phyloP scores from a whole-genome alignment of 2,329 filamentous ascomycete genomes.

The Xylariaceae sp. region DNA sequence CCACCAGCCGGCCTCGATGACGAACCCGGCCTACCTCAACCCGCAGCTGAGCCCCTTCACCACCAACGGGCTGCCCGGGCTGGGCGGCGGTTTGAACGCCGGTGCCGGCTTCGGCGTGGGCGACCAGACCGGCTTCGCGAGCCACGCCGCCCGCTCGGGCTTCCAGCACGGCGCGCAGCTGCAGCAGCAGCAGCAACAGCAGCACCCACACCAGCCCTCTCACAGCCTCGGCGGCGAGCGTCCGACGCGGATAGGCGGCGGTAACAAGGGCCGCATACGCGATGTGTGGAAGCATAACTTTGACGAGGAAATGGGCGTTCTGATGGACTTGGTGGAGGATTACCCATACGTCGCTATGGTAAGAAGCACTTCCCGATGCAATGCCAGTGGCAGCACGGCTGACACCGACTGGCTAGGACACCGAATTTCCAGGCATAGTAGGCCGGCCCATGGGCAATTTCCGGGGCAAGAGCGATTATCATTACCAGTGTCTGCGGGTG shows the following conservation, averaged over 20 bases:
- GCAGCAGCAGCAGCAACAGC: slow-evolving; percentile 38
- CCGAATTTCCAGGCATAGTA: slow-evolving; percentile 96
- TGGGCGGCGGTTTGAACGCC: slow-evolving; percentile 47
- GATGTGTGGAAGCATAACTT: slow-evolving; percentile 95
- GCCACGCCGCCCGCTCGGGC: slow-evolving; percentile 80
- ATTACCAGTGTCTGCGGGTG: slow-evolving; percentile 94
- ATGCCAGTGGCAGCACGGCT: slow-evolving; percentile 1
- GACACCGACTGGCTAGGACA: slow-evolving; percentile 60
- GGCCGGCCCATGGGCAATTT: slow-evolving; percentile 93
- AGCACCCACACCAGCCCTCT: slow-evolving; percentile 38
- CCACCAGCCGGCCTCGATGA: slow-evolving; percentile 47
- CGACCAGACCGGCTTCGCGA: slow-evolving; percentile 66
- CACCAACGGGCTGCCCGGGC: slow-evolving; percentile 49
- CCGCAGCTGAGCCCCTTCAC: slow-evolving; percentile 62
- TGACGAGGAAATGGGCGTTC: slow-evolving; percentile 77
- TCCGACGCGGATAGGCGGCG: slow-evolving; percentile 33
- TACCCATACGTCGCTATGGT: slow-evolving; percentile 98
- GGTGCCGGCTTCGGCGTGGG: slow-evolving; percentile 46
- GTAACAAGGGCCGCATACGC: slow-evolving; percentile 71
- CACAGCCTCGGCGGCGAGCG: slow-evolving; percentile 28
- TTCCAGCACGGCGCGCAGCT: slow-evolving; percentile 67
- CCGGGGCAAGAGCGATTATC: slow-evolving; percentile 91
- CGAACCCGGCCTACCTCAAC: slow-evolving; percentile 66
- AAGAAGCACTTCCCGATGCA: slow-evolving; percentile 28
- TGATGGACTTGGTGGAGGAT: slow-evolving; percentile 77